Base-by-base conservation (phyloP, 305 asterid genomes). In the Plantago rigida region DNA sequence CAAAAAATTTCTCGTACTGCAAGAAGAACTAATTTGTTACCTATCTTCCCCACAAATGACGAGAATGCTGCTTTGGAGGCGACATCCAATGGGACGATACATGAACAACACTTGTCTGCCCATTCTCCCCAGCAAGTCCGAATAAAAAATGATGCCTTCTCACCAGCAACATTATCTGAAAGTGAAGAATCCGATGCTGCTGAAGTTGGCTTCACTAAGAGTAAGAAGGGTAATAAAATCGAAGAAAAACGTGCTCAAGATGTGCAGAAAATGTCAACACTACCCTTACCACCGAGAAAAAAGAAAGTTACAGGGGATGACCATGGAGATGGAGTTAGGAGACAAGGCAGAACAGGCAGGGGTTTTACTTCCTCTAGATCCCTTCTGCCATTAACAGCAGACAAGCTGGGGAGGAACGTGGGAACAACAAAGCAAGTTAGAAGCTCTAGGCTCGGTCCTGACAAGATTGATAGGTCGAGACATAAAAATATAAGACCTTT, bases 281-380 rank as follows among this genome's bases (percentile, higher is more conserved):
- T 82, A 65, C 84, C 82, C 73, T 78, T 82, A 70, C 95, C 94
- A 28, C 91, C 94, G 19, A 85, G 88, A 69, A 91, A 85, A 79
- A 87, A 70, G 73, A 87, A 82, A 83, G 65, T 79, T 47, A 75
- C 49, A 61, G 86, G 82, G 68, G 85, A 82, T 12, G 83, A 75
- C 67, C 75, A 52, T 6, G 82, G 84, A 65, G 96, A 84, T 79
- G 92, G 92, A 60, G 79, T 91, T 66, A 84, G 82, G 70, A 78
- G 92, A 70, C 94, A 86, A 79, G 97, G 97, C 69, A 79, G 96
- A 76, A 84, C 86, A 55, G 87, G 88, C 46, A 81, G 96, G 65
- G 87, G 85, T 51, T 73, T 78, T 70, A 63, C 81, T 56, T 83
- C 96, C 47, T 77, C 84, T 54, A 83, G 94, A 79, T 72, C 96